phyloP scores from a whole-genome alignment of 495 filamentous ascomycete genomes.

The Penicillium lagena region DNA sequence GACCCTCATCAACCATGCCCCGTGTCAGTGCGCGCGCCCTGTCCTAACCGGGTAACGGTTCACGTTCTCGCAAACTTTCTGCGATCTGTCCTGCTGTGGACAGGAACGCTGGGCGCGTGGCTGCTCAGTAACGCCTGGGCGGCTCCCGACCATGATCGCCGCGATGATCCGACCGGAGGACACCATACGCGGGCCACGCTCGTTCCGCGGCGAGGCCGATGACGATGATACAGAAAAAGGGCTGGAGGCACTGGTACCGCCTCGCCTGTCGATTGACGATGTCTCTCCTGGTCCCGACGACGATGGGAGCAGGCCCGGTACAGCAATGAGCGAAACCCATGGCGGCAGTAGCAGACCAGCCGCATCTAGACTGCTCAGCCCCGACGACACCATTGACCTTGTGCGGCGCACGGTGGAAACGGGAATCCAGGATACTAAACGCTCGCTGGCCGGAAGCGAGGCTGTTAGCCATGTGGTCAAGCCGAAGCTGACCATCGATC shows the following conservation, averaged over 20 bases:
- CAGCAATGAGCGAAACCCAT: conserved; percentile 19
- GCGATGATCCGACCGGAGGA: conserved; percentile 37
- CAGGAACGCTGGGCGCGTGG: neutral
- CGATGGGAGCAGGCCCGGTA: conserved; percentile 24
- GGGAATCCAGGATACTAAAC: conserved; percentile 62
- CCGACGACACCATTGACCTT: conserved; percentile 47
- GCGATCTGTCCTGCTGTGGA: neutral
- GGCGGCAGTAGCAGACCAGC: conserved; percentile 14
- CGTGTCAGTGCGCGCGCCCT: neutral
- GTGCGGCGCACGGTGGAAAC: conserved; percentile 60
- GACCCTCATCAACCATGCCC: neutral
- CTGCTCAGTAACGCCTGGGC: neutral
- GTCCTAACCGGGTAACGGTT: conserved; percentile 6
- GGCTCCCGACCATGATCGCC: conserved; percentile 23
- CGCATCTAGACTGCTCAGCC: conserved; percentile 23
- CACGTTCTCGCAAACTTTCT: neutral
- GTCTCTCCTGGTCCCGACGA: conserved; percentile 22
- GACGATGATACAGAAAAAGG: conserved; percentile 25
- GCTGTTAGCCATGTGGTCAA: conserved; percentile 64
- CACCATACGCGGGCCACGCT: conserved; percentile 27
- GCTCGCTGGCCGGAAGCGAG: conserved; percentile 59
- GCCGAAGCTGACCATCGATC: conserved; percentile 78
- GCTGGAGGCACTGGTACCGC: conserved; percentile 16
- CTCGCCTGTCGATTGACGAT: conserved; percentile 22
- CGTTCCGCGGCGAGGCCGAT: conserved; percentile 25